Conservation (phyloP, 306 rosid genomes). For the Chamaecrista fasciculata region DNA sequence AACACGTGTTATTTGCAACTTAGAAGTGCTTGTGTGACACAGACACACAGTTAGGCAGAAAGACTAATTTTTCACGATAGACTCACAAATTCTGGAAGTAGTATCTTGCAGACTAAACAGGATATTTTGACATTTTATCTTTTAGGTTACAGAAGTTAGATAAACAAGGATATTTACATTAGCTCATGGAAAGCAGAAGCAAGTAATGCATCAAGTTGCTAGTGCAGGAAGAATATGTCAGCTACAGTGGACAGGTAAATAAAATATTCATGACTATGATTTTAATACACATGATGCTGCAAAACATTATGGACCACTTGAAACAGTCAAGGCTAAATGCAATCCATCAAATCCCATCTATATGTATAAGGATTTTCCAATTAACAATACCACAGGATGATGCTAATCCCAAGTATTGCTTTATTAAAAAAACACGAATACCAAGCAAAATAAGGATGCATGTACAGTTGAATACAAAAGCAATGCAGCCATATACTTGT, state of each 20-base stretch:
- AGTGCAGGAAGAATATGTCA: slow-evolving; percentile 24
- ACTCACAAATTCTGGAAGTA: neutral
- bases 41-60: neutral
- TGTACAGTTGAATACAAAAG: neutral
- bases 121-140: slow-evolving; percentile 35
- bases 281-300: neutral
- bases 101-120: too few relatives aligned
- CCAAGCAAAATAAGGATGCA: neutral
- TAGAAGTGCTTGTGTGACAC: neutral
- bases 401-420: neutral
- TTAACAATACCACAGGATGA: neutral
- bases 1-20: slow-evolving; percentile 2
- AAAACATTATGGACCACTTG: neutral
- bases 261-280: neutral
- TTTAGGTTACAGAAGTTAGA: slow-evolving; percentile 25
- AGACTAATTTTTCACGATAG: neutral
- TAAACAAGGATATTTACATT: slow-evolving; percentile 6
- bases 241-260: neutral
- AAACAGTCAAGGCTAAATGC: neutral
- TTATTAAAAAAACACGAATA: neutral
- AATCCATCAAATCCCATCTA: neutral
- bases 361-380: neutral
- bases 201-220: neutral
- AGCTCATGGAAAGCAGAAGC: slow-evolving; percentile 37
- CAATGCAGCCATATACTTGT: neutral